Evolutionary conservation across 2,329 filamentous ascomycete genomes (phyloP).

Genomic region (Sporothrix dimorphospora): DNA sequence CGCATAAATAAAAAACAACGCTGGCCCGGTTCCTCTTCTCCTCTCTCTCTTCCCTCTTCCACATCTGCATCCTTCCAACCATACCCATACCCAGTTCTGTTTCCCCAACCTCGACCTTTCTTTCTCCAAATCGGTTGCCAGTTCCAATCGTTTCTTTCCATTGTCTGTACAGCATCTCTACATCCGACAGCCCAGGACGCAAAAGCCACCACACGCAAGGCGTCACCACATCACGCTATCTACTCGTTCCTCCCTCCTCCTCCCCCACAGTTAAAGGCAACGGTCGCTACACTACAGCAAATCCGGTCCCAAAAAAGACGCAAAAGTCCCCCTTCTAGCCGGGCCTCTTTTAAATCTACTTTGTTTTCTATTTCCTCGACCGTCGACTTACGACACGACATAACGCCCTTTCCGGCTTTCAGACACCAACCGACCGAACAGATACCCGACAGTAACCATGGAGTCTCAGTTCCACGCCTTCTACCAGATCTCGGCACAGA

Average conservation of each 20-base stretch:
- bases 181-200: too few species aligned
- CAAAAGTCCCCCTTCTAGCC: neutral
- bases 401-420: too few species aligned
- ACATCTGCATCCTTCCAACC: neutral
- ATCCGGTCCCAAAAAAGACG: neutral
- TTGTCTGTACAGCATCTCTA: neutral
- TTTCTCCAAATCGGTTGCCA: neutral
- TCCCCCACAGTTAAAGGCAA: neutral
- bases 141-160: neutral
- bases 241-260: neutral
- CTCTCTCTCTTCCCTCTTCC: neutral
- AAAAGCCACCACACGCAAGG: neutral
- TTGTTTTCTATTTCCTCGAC: neutral
- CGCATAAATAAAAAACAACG: neutral
- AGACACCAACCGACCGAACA: neutral
- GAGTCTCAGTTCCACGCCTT: conserved; percentile 24
- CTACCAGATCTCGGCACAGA: conserved; percentile 24
- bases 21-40: neutral
- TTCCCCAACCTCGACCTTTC: neutral
- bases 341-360: neutral
- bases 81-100: neutral
- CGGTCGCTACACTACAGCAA: neutral
- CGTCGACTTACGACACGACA: neutral
- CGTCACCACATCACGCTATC: conserved; percentile 7
- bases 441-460: conserved; percentile 1